Percentiles rank a stretch among this genome's conserved stretches.
phyloP scores from a whole-genome alignment of 768 basidiomycete genomes.

The Kwoniella pini region DNA sequence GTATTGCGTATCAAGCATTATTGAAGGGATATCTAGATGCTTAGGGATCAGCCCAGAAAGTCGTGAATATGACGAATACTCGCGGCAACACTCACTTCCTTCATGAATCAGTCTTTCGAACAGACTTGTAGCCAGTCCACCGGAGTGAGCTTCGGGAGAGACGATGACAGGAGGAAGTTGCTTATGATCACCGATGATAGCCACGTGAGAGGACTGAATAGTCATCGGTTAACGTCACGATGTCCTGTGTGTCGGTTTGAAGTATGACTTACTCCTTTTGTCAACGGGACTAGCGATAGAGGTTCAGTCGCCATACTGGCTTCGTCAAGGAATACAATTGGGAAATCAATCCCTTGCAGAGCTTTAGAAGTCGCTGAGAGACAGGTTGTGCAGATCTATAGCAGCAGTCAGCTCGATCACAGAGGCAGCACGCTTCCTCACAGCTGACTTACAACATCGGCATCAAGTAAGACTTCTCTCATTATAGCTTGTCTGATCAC shows the following conservation, averaged over 20 bases:
- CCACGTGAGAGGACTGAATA: slow-evolving; percentile 71
- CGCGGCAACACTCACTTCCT: slow-evolving; percentile 61
- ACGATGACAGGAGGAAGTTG: slow-evolving; percentile 87
- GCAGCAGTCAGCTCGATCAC: neutral
- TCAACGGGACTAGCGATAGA: slow-evolving; percentile 82
- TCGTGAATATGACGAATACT: neutral
- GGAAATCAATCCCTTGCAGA: slow-evolving; percentile 70
- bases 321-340: slow-evolving; percentile 90
- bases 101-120: slow-evolving; percentile 89
- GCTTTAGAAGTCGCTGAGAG: slow-evolving; percentile 70
- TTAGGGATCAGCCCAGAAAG: neutral
- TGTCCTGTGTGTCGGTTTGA: neutral
- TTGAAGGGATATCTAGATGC: slow-evolving; percentile 71
- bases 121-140: slow-evolving; percentile 74
- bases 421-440: neutral
- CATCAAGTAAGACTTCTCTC: slow-evolving; percentile 34
- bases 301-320: slow-evolving; percentile 97
- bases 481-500: slow-evolving; percentile 18
- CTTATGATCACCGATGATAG: slow-evolving; percentile 96
- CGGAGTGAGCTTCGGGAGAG: slow-evolving; percentile 70
- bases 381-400: slow-evolving; percentile 72
- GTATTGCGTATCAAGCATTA: slow-evolving; percentile 93
- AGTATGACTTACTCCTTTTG: slow-evolving; percentile 80
- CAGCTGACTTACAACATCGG: slow-evolving; percentile 45
- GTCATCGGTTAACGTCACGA: neutral